Conservation (phyloP, 805 yeast species). For the Kuraishia molischiana region DNA sequence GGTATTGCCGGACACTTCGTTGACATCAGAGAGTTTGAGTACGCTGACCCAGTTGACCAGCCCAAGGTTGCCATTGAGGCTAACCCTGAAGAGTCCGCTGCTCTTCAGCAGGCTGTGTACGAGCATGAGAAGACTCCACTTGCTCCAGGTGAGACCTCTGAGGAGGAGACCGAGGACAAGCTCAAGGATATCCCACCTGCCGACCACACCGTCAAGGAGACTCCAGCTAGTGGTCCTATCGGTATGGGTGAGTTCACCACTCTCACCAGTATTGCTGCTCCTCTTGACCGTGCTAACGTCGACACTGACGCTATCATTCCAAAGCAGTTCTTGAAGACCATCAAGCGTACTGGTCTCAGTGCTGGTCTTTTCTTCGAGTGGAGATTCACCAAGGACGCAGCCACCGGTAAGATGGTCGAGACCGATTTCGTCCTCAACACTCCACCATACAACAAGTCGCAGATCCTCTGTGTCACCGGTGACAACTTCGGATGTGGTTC, state of each 20-base stretch:
- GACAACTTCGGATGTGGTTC: conserved; percentile 99
- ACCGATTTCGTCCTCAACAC: conserved; percentile 91
- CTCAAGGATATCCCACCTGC: conserved; percentile 55
- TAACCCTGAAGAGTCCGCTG: conserved; percentile 40
- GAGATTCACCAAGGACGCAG: conserved; percentile 56
- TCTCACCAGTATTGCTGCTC: conserved; percentile 85
- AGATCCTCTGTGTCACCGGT: conserved; percentile 85
- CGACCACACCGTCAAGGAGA: conserved; percentile 28
- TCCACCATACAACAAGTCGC: conserved; percentile 71
- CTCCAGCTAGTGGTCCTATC: conserved; percentile 24
- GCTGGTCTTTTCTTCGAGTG: conserved; percentile 87
- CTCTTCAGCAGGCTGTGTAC: conserved; percentile 59
- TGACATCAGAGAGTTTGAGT: conserved; percentile 79
- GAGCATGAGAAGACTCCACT: conserved; percentile 60
- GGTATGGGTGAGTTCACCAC: conserved; percentile 72
- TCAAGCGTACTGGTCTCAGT: conserved; percentile 90
- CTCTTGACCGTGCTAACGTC: conserved; percentile 87
- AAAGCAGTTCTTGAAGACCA: conserved; percentile 94
- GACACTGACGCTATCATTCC: conserved; percentile 99
- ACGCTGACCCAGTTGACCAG: conserved; percentile 42
- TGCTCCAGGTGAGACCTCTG: conserved; percentile 42
- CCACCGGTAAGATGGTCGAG: conserved; percentile 59
- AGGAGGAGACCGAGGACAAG: conserved; percentile 37
- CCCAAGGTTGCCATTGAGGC: conserved; percentile 43
- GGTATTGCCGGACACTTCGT: conserved; percentile 84